Conservation (phyloP, 306 rosid species). For the Castanea mollissima region DNA sequence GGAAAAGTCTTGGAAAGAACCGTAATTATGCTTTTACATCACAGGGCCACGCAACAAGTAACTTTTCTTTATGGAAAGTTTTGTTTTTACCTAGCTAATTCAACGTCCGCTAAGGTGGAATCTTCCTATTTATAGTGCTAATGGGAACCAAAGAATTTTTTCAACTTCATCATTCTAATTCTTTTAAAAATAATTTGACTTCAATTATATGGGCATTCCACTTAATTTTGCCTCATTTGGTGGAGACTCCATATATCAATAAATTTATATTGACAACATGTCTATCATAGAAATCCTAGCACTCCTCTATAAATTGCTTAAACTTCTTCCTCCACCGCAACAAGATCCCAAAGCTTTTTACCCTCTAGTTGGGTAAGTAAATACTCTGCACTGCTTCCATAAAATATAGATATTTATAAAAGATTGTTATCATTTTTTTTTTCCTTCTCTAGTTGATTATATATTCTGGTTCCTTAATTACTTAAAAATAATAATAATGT, state of each 20-base stretch:
- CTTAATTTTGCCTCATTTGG: no score
- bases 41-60: neutral
- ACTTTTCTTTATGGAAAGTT: neutral
- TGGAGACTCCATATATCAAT: no score
- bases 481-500: no score
- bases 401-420: no score
- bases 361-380: constrained; percentile 6
- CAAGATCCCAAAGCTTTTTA: neutral
- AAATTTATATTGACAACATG: constrained; percentile 1
- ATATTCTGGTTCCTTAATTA: neutral
- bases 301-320: constrained; percentile 38
- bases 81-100: neutral
- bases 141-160: no score
- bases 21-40: neutral
- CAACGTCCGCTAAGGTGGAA: constrained; percentile 12
- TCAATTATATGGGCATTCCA: no score
- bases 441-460: neutral
- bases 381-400: neutral
- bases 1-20: neutral
- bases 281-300: neutral
- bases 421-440: no score
- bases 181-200: no score
- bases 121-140: no score
- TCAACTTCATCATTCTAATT: no score
- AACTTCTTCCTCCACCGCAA: constrained; percentile 8